Evolutionary conservation across 768 basidiomycete genomes (phyloP).

Genomic region (Leccinum disarticulatum): DNA sequence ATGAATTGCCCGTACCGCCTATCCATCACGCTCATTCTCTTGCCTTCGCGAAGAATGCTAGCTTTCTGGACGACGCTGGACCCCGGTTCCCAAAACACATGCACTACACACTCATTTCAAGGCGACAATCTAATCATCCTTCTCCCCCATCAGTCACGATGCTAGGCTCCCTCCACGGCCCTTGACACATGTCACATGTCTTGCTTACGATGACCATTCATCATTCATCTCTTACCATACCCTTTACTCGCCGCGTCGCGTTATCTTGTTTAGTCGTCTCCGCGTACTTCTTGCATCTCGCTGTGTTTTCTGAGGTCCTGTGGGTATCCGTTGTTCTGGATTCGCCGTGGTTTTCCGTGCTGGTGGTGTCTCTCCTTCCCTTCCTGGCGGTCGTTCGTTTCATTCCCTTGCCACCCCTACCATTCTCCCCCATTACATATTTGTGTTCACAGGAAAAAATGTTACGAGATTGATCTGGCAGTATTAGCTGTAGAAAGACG

Average conservation of each 20-base stretch:
- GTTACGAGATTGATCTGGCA: constrained; percentile 28
- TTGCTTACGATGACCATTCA: constrained; percentile 32
- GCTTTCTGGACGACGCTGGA: constrained; percentile 11
- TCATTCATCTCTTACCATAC: constrained; percentile 29
- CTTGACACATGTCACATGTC: constrained; percentile 24
- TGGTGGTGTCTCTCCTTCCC: constrained; percentile 10
- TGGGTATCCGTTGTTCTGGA: constrained; percentile 22
- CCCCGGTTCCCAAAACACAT: constrained; percentile 18
- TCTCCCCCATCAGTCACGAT: constrained; percentile 22
- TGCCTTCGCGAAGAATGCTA: constrained; percentile 13
- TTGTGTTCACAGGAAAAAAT: constrained; percentile 22
- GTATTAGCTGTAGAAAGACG: constrained; percentile 27
- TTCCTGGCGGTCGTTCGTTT: constrained; percentile 14
- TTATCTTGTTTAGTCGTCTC: constrained; percentile 30
- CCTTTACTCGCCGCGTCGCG: constrained; percentile 30
- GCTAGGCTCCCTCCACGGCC: constrained; percentile 14
- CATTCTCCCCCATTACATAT: constrained; percentile 18
- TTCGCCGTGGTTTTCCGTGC: constrained; percentile 16
- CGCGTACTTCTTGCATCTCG: constrained; percentile 24
- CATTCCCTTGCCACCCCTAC: not conserved
- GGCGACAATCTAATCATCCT: constrained; percentile 29
- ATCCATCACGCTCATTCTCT: constrained; percentile 1
- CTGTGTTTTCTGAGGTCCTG: constrained; percentile 22
- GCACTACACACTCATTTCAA: constrained; percentile 20
- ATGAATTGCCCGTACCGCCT: constrained; percentile 26